Evolutionary conservation across 441 rosid species (phyloP).

Genomic region (Syzygium malaccense): DNA sequence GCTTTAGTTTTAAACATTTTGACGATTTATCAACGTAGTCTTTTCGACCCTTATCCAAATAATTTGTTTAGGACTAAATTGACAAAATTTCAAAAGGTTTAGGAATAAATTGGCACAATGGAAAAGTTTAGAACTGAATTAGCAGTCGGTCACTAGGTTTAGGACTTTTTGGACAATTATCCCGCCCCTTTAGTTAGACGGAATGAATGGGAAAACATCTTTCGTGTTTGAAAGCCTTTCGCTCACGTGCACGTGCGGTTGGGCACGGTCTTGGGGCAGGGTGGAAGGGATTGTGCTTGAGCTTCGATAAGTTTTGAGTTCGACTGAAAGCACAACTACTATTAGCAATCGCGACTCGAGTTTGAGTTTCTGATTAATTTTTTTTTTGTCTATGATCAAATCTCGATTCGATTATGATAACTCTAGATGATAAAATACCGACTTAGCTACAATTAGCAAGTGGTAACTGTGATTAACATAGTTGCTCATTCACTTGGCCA

Average conservation of each 20-base stretch:
- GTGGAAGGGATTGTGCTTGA: background rate
- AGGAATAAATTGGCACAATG: too few relatives aligned
- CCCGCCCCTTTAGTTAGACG: background rate
- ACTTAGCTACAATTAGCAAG: background rate
- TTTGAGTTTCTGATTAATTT: background rate
- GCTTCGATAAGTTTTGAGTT: background rate
- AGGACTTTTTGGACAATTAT: too few relatives aligned
- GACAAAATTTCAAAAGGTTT: too few relatives aligned
- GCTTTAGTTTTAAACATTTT: too few relatives aligned
- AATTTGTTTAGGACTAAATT: too few relatives aligned
- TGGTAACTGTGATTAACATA: background rate
- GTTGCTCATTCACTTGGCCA: background rate
- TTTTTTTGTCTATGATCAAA: background rate
- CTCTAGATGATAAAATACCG: background rate
- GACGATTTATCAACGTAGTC: too few relatives aligned
- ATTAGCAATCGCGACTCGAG: background rate
- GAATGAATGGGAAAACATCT: background rate
- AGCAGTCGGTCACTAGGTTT: too few relatives aligned
- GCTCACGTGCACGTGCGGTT: too few relatives aligned
- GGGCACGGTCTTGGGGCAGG: too few relatives aligned
- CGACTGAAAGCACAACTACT: background rate
- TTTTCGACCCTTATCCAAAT: too few relatives aligned
- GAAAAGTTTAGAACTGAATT: too few relatives aligned
- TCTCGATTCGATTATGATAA: background rate
- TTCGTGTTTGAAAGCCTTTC: background rate